A percentile compares a stretch with the other conserved stretches of the same genome.
Conservation (phyloP, 1,139 yeast species). For the Suhomyces ambrosiae region DNA sequence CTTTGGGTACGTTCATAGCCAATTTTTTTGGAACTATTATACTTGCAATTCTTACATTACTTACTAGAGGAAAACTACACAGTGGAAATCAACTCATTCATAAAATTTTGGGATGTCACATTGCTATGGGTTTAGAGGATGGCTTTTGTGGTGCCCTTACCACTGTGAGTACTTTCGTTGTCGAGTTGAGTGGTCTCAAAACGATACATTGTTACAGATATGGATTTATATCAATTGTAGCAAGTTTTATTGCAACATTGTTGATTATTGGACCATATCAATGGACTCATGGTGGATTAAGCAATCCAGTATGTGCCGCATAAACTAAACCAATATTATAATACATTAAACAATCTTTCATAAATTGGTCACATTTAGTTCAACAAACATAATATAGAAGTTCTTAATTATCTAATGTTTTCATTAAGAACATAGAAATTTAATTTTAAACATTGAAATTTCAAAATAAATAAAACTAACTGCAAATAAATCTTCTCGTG, state of each 20-base stretch:
- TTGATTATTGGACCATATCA: conserved; percentile 56
- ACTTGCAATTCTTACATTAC: conserved; percentile 55
- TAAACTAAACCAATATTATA: too few species aligned
- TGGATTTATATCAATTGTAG: conserved; percentile 37
- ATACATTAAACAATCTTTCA: too few species aligned
- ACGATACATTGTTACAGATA: conserved; percentile 39
- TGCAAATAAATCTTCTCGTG: too few species aligned
- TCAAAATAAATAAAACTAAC: too few species aligned
- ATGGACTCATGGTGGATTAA: conserved; percentile 48
- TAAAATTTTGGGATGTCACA: conserved; percentile 46
- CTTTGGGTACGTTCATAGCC: conserved; percentile 74
- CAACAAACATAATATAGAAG: too few species aligned
- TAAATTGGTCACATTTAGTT: too few species aligned
- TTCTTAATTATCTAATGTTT: too few species aligned
- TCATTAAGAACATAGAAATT: too few species aligned
- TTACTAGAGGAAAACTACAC: conserved; percentile 47
- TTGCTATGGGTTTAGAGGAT: conserved; percentile 57
- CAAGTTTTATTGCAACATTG: conserved; percentile 44
- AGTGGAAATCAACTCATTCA: conserved; percentile 30
- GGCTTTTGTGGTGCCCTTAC: conserved; percentile 82
- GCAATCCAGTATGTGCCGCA: conserved; percentile 26
- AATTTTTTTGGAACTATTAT: conserved; percentile 62
- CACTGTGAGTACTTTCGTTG: conserved; percentile 76
- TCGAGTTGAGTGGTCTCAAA: conserved; percentile 55
- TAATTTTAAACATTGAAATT: too few species aligned